Percentiles rank a stretch among this genome's conserved stretches.
Evolutionary conservation across 2,329 filamentous ascomycete species (phyloP).

Genomic region (Penicillium sp.): DNA sequence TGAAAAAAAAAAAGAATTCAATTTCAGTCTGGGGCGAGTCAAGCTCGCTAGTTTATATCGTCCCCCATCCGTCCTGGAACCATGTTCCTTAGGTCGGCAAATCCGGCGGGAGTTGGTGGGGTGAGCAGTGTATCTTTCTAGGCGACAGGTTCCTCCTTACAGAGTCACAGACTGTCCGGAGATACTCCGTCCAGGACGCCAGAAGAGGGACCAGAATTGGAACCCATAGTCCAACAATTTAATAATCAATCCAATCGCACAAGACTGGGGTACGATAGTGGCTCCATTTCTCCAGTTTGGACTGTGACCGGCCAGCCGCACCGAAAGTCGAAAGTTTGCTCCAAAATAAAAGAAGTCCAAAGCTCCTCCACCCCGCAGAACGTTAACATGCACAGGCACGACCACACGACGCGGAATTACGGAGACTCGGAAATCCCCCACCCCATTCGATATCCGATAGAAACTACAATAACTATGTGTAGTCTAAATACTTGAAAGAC

Average conservation of each 20-base stretch:
- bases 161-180: not conserved
- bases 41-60: conserved; percentile 9
- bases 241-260: not conserved
- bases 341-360: not conserved
- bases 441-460: not conserved
- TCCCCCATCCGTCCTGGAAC: not conserved
- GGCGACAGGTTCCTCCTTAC: no score
- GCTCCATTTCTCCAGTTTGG: not conserved
- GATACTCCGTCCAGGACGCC: not conserved
- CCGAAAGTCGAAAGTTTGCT: not conserved
- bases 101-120: conserved; percentile 5
- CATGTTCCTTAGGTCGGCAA: conserved; percentile 3
- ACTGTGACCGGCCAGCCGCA: not conserved
- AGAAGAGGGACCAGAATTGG: not conserved
- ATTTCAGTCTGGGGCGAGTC: not conserved
- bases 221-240: not conserved
- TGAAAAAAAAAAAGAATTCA: not conserved
- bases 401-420: conserved; percentile 15
- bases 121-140: not conserved
- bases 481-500: no score
- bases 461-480: not conserved
- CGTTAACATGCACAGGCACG: no score
- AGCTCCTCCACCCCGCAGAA: conserved; percentile 12
- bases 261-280: not conserved
- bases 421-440: conserved; percentile 5